A percentile compares a stretch with the other conserved stretches of the same genome.
These are phyloP conservation scores for Whalleya microplaca DNA, from an alignment of 2,329 filamentous ascomycete genomes.

Conservation along the genomic window DNA sequence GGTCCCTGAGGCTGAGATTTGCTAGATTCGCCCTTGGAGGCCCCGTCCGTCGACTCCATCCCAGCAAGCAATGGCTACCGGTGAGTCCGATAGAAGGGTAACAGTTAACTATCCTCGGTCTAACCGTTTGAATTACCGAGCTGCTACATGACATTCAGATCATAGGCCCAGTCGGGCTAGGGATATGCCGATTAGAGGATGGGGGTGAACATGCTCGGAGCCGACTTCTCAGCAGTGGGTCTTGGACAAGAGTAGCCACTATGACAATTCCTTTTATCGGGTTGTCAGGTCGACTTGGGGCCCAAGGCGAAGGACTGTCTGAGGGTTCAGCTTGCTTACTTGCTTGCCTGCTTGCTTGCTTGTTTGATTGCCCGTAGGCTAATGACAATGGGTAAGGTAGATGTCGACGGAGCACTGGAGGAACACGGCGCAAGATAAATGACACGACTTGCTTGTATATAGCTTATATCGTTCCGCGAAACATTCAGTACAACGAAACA, in stretches of 20 bases:
- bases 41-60: constrained; percentile 37
- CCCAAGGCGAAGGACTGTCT: too few species aligned
- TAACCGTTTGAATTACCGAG: constrained; percentile 19
- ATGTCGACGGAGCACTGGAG: constrained; percentile 6
- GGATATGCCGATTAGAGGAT: constrained; percentile 15
- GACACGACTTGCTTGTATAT: constrained; percentile 27
- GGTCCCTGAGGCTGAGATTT: constrained; percentile 37
- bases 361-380: constrained; percentile 1
- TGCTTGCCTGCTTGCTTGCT: too few species aligned
- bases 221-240: constrained; percentile 1
- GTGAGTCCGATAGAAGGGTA: constrained; percentile 8
- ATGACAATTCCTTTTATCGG: constrained; percentile 3
- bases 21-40: constrained; percentile 26
- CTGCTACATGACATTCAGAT: constrained; percentile 25
- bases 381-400: constrained; percentile 14
- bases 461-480: constrained; percentile 29
- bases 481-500: constrained; percentile 24
- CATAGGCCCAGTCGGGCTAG: constrained; percentile 20
- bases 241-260: constrained; percentile 5
- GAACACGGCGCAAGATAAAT: constrained; percentile 17
- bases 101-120: constrained; percentile 14
- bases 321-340: too few species aligned
- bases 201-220: constrained; percentile 14
- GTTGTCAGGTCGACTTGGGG: background rate
- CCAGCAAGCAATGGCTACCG: constrained; percentile 16